Percentiles rank a stretch among this genome's conserved stretches.
These are phyloP conservation scores for Thielaviopsis musarum DNA, from an alignment of 2,329 filamentous ascomycete species.

Conservation along the genomic window DNA sequence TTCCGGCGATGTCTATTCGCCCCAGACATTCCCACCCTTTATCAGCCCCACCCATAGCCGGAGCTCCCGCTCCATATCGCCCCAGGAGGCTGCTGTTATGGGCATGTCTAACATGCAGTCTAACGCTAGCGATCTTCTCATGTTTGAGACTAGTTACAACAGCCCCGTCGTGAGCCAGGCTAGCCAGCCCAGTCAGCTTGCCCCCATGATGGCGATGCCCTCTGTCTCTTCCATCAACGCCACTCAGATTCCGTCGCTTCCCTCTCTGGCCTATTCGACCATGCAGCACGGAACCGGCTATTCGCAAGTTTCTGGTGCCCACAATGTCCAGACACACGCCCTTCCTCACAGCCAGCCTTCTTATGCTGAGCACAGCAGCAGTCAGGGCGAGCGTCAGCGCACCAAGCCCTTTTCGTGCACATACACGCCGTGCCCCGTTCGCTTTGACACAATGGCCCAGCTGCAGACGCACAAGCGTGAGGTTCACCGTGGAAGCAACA, in stretches of 20 bases:
- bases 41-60: not conserved
- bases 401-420: constrained; percentile 74
- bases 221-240: not conserved
- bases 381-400: not conserved
- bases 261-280: not conserved
- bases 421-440: constrained; percentile 73
- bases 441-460: constrained; percentile 74
- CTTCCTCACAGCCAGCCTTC: not conserved
- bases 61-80: not conserved
- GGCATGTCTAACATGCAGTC: not conserved
- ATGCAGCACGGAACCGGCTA: not conserved
- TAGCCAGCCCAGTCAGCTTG: not conserved
- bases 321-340: not conserved
- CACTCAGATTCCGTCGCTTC: not conserved
- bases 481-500: constrained; percentile 63
- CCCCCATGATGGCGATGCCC: not conserved
- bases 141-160: not conserved
- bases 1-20: not conserved
- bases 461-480: constrained; percentile 95
- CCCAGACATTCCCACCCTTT: not conserved
- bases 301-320: not conserved
- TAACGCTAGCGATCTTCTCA: not conserved
- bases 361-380: not conserved
- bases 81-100: not conserved
- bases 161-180: not conserved